Evolutionary conservation across 1,139 yeast species (phyloP).

Genomic region (Yamadazyma atlantica): DNA sequence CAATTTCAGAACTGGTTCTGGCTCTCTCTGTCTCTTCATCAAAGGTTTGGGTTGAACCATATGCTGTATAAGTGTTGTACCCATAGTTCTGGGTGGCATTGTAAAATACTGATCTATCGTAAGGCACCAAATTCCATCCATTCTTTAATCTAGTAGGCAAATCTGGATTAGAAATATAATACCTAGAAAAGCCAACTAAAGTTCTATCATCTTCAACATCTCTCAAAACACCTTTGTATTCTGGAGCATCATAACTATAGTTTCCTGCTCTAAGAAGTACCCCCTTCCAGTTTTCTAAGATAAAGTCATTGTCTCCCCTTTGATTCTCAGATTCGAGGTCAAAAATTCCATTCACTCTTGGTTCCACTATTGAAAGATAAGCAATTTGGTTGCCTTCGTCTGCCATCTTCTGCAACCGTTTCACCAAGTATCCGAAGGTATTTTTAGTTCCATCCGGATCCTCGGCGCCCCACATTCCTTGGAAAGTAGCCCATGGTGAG

Average conservation of each 20-base stretch:
- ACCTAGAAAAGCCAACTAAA: slow-evolving; percentile 46
- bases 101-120: slow-evolving; percentile 20
- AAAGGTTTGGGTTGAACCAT: slow-evolving; percentile 8
- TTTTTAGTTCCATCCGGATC: slow-evolving; percentile 38
- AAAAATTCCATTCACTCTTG: slow-evolving; percentile 21
- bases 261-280: slow-evolving; percentile 48
- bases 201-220: slow-evolving; percentile 38
- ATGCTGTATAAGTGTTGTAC: slow-evolving; percentile 17
- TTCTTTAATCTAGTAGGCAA: slow-evolving; percentile 45
- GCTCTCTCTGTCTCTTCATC: slow-evolving; percentile 17
- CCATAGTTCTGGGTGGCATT: slow-evolving; percentile 18
- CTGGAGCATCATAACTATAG: slow-evolving; percentile 28
- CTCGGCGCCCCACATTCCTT: slow-evolving; percentile 29
- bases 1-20: not conserved
- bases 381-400: slow-evolving; percentile 42
- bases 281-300: slow-evolving; percentile 48
- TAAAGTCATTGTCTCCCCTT: slow-evolving; percentile 30
- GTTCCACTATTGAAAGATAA: slow-evolving; percentile 54
- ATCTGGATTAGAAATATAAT: slow-evolving; percentile 54
- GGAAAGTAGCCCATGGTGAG: slow-evolving; percentile 55
- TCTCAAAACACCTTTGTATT: slow-evolving; percentile 18
- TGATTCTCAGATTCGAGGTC: slow-evolving; percentile 14
- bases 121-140: slow-evolving; percentile 37
- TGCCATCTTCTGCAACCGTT: slow-evolving; percentile 40
- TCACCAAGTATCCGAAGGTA: slow-evolving; percentile 32